A percentile compares a stretch with the other conserved stretches of the same genome.
These are phyloP conservation scores for Colletotrichum euphorbiae DNA, from an alignment of 2,329 filamentous ascomycete genomes.

Conservation along the genomic window DNA sequence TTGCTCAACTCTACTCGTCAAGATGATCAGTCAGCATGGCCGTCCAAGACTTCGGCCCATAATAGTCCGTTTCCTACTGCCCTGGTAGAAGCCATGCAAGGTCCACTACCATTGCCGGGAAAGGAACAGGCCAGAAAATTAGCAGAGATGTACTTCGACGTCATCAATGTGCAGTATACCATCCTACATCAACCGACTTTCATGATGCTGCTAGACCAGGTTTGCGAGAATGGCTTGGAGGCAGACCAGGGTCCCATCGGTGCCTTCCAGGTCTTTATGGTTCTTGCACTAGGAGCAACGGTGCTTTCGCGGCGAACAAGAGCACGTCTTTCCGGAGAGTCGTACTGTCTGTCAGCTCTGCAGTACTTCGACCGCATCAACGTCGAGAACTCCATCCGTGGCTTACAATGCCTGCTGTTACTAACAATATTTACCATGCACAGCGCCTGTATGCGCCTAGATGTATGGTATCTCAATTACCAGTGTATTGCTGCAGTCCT, in stretches of 20 bases:
- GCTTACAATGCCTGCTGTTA: constrained; percentile 61
- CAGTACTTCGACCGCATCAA: constrained; percentile 59
- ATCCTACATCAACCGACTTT: constrained; percentile 60
- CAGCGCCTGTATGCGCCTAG: constrained; percentile 60
- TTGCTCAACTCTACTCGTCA: constrained; percentile 55
- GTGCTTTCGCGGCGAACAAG: constrained; percentile 57
- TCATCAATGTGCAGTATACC: constrained; percentile 61
- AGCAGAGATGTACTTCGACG: constrained; percentile 60
- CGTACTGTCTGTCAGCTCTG: constrained; percentile 61
- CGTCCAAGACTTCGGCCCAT: background rate
- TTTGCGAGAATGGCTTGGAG: constrained; percentile 47
- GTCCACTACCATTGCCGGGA: constrained; percentile 48
- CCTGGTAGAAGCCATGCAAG: constrained; percentile 48
- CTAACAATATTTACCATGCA: constrained; percentile 63
- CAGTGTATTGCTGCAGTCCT: constrained; percentile 64
- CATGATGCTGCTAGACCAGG: constrained; percentile 44
- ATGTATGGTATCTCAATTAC: constrained; percentile 67
- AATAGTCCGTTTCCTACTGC: constrained; percentile 43
- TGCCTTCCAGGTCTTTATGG: constrained; percentile 64
- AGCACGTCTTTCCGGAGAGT: constrained; percentile 58
- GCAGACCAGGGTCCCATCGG: constrained; percentile 45
- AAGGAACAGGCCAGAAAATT: constrained; percentile 54
- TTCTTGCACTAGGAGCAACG: constrained; percentile 61
- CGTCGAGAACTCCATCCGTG: constrained; percentile 60
- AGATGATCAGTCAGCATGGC: constrained; percentile 41